A percentile compares a stretch with the other conserved stretches of the same genome.
These are phyloP conservation scores for Periconia sp. DNA, from an alignment of 2,329 filamentous ascomycete species.

Conservation along the genomic window DNA sequence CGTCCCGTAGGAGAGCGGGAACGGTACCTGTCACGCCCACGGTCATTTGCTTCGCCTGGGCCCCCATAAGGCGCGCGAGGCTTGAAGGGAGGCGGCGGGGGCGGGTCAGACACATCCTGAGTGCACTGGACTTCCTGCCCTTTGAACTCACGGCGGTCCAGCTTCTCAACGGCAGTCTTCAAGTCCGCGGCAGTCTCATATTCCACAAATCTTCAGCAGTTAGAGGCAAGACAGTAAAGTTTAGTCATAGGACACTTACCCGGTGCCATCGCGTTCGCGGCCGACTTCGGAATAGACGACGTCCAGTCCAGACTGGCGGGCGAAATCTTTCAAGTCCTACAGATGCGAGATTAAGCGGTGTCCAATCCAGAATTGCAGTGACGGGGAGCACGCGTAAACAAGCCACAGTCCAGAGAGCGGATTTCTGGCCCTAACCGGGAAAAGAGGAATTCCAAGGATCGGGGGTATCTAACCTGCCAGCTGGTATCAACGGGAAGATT, in stretches of 20 bases:
- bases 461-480: slow-evolving; percentile 97
- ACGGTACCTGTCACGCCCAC: slow-evolving; percentile 73
- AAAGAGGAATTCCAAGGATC: slow-evolving; percentile 51
- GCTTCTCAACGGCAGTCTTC: slow-evolving; percentile 90
- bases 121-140: slow-evolving; percentile 83
- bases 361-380: slow-evolving; percentile 43
- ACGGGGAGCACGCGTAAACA: slow-evolving; percentile 41
- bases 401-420: slow-evolving; percentile 46
- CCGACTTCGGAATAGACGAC: slow-evolving; percentile 98
- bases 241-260: slow-evolving; percentile 63
- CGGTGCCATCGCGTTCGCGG: slow-evolving; percentile 89
- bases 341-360: slow-evolving; percentile 79
- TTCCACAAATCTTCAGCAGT: slow-evolving; percentile 80
- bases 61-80: slow-evolving; percentile 41
- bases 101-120: slow-evolving; percentile 71
- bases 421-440: slow-evolving; percentile 44
- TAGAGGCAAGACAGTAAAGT: slow-evolving; percentile 6
- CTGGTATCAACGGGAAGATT: slow-evolving; percentile 97
- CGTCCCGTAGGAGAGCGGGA: slow-evolving; percentile 76
- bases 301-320: slow-evolving; percentile 92
- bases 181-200: slow-evolving; percentile 93
- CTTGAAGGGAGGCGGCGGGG: slow-evolving; percentile 44
- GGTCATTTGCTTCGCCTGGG: slow-evolving; percentile 63
- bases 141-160: slow-evolving; percentile 93
- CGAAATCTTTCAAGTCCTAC: slow-evolving; percentile 99